Conservation (phyloP, 495 filamentous ascomycete genomes). For the Letharia lupina region DNA sequence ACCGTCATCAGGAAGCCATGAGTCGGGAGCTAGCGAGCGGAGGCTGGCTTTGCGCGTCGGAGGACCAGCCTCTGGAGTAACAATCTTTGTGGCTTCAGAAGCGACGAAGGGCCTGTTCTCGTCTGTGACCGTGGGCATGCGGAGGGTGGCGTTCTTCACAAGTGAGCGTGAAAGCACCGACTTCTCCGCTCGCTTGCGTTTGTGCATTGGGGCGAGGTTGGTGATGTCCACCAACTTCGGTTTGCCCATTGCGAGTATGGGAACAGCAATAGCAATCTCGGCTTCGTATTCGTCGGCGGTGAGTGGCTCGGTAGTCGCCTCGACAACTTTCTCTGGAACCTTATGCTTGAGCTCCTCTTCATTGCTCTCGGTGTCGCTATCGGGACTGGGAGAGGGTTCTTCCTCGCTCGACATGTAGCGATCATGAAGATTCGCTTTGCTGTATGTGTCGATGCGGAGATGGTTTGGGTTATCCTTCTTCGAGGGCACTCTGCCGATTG, state of each 20-base stretch:
- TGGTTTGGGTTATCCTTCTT: constrained; percentile 16
- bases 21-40: constrained; percentile 16
- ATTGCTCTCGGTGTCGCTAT: constrained; percentile 20
- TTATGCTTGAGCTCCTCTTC: constrained; percentile 21
- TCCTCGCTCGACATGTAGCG: constrained; percentile 28
- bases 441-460: constrained; percentile 24
- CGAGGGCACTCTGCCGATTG: constrained; percentile 6
- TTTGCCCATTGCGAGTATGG: constrained; percentile 21
- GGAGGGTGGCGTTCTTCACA: constrained; percentile 9
- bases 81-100: constrained; percentile 10
- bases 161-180: constrained; percentile 5
- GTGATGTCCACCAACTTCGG: constrained; percentile 26
- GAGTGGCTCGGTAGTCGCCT: constrained; percentile 2
- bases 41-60: constrained; percentile 16
- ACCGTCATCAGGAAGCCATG: constrained; percentile 24
- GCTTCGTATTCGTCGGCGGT: constrained; percentile 17
- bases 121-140: constrained; percentile 8
- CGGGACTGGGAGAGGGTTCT: constrained; percentile 29
- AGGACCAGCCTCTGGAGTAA: constrained; percentile 1
- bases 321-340: constrained; percentile 1
- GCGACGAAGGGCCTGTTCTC: constrained; percentile 10
- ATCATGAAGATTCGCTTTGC: constrained; percentile 25
- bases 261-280: constrained; percentile 24
- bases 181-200: constrained; percentile 23
- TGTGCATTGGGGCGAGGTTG: constrained; percentile 28